Conservation (phyloP, 768 basidiomycete species). For the Naematelia aurantialba region DNA sequence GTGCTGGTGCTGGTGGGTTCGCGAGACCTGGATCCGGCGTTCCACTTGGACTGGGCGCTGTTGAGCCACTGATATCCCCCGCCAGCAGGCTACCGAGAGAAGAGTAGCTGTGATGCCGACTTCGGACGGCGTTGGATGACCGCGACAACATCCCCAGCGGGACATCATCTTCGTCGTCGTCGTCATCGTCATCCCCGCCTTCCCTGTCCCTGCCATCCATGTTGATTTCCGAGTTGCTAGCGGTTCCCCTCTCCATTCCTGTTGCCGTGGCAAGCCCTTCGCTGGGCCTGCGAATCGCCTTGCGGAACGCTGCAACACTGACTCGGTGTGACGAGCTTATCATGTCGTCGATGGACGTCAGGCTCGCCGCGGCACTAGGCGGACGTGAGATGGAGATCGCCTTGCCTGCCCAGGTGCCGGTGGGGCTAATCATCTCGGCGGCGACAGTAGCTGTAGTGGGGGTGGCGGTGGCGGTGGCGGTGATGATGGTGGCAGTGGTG, state of each 20-base stretch:
- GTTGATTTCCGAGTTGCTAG: no score
- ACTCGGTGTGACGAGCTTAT: conserved; percentile 16
- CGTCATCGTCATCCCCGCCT: conserved; percentile 13
- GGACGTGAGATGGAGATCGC: conserved; percentile 38
- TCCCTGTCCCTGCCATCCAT: no score
- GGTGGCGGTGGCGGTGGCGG: background rate
- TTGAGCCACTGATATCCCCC: background rate
- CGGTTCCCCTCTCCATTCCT: no score
- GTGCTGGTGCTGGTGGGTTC: background rate
- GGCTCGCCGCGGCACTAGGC: conserved; percentile 28
- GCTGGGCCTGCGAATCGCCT: conserved; percentile 33
- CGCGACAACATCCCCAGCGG: conserved; percentile 27
- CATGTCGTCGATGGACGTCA: conserved; percentile 25
- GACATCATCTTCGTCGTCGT: conserved; percentile 38
- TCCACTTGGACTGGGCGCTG: background rate
- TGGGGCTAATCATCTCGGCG: no score
- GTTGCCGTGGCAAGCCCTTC: conserved; percentile 21
- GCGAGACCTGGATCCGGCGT: background rate
- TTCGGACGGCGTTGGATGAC: background rate
- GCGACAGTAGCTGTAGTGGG: conserved; percentile 1
- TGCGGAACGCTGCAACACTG: conserved; percentile 38
- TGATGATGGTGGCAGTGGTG: conserved; percentile 2
- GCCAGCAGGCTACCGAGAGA: background rate
- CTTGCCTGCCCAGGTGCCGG: no score
- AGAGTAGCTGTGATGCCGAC: background rate